These are phyloP conservation scores for Lasiodiplodia sp. DNA, from an alignment of 2,329 filamentous ascomycete species.

Conservation along the genomic window DNA sequence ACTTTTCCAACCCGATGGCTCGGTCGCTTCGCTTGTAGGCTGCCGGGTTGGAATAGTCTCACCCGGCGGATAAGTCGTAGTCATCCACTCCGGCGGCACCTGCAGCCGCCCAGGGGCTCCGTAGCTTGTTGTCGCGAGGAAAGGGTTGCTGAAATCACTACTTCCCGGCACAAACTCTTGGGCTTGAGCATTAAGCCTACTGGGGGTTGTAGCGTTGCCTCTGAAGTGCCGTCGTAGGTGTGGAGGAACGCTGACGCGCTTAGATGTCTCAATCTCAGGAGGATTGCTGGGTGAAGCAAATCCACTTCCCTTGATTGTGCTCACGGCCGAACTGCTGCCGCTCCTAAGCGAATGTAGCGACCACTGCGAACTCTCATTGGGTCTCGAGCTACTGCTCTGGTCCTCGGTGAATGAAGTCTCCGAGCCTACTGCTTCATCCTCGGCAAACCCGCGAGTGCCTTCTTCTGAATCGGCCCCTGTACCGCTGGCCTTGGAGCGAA, in stretches of 20 bases:
- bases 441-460: background rate
- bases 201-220: background rate
- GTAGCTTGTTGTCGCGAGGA: background rate
- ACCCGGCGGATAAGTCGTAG: background rate
- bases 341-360: background rate
- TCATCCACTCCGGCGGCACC: conserved; percentile 7
- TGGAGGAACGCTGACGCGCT: background rate
- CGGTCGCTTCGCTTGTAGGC: background rate
- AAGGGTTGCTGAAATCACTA: background rate
- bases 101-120: background rate
- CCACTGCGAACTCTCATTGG: background rate
- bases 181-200: conserved; percentile 22
- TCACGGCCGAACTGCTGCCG: background rate
- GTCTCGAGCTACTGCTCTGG: background rate
- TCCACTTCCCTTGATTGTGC: background rate
- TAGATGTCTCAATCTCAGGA: background rate
- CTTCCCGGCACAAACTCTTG: conserved; percentile 23
- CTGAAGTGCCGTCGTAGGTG: too few species aligned
- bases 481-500: too few species aligned
- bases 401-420: background rate
- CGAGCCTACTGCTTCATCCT: background rate
- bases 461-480: background rate
- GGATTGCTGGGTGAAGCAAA: background rate
- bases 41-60: background rate
- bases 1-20: background rate